Evolutionary conservation across 495 filamentous ascomycete genomes (phyloP), one percentile per base, ranked within the genome.

Genomic region (Penicillium parvum): DNA sequence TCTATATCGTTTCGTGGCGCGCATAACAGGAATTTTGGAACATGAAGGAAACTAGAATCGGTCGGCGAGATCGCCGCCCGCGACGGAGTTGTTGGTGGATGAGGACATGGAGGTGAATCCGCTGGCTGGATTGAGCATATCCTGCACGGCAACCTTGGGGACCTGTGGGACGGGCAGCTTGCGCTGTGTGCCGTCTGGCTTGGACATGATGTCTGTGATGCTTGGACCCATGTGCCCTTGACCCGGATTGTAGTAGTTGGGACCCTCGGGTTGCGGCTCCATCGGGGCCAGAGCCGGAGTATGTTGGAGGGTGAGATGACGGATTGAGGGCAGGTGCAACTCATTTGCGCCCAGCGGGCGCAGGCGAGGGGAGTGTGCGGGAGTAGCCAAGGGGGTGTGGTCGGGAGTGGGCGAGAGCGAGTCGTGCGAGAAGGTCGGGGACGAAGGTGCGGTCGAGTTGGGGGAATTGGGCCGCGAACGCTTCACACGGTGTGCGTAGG

Each of bases 361-460:
- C 39, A 98, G 73, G 20, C 92, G 88, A 15, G 92, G 92, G 4
- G 94, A 97, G 68, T 97, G 92, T 20, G 89, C 89, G 0, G 92
- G 92, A 2, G 92, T 98, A 21, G 90, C 92, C 30, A 97, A 77
- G 5, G 92, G 92, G 10, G 94, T 97, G 72, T 96, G 90, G 57
- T 96, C 92, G 2, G 92, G 94, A 2, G 92, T 98, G 1, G 92
- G 94, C 1, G 94, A 97, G 17, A 88, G 79, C 7, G 90, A 96
- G 70, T 94, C 91, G 65, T 96, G 87, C 5, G 92, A 96, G 69
- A 96, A 97, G 22, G 88, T 96, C n/a, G 92, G 92, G 2, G 92
- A 97, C 19, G 91, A 94, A 19, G 92, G 92, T 15, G 90, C 91
- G 3, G 92, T 97, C 28, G 89, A 96, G 63, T 88, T 84, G 11